These are phyloP conservation scores for Vaccinium vitisidaea DNA, from an alignment of 148 eudicot species.

Conservation along the genomic window DNA sequence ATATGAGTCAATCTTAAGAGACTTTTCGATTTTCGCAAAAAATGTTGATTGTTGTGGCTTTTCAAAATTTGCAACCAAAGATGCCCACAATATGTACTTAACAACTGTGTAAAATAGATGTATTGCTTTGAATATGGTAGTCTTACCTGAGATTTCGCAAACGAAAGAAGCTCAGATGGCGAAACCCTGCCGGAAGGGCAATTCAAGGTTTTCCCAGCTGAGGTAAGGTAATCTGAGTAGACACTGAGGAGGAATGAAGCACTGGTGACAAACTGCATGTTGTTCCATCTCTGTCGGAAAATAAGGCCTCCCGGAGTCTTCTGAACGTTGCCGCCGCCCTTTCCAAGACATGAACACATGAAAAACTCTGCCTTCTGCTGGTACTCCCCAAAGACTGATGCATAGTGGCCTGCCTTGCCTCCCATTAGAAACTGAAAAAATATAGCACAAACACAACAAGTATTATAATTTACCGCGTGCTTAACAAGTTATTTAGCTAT, in stretches of 20 bases:
- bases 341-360: constrained; percentile 93
- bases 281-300: constrained; percentile 95
- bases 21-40: background rate
- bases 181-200: constrained; percentile 53
- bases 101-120: background rate
- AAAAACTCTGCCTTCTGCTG: constrained; percentile 85
- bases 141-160: constrained; percentile 84
- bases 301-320: constrained; percentile 93
- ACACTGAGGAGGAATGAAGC: constrained; percentile 82
- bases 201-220: constrained; percentile 54
- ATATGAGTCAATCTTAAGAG: background rate
- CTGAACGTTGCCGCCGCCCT: constrained; percentile 70
- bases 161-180: constrained; percentile 64
- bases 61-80: background rate
- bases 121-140: background rate
- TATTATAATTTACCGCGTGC: background rate
- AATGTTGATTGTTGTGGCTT: background rate
- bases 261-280: constrained; percentile 92
- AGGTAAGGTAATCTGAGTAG: constrained; percentile 87
- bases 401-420: constrained; percentile 59
- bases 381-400: constrained; percentile 58
- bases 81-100: background rate
- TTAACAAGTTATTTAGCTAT: background rate
- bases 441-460: background rate
- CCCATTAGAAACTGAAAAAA: constrained; percentile 76